Evolutionary conservation across 2,329 filamentous ascomycete species (phyloP), one percentile per base, ranked within the genome.

Genomic region (Gaeumannomyces tritici): DNA sequence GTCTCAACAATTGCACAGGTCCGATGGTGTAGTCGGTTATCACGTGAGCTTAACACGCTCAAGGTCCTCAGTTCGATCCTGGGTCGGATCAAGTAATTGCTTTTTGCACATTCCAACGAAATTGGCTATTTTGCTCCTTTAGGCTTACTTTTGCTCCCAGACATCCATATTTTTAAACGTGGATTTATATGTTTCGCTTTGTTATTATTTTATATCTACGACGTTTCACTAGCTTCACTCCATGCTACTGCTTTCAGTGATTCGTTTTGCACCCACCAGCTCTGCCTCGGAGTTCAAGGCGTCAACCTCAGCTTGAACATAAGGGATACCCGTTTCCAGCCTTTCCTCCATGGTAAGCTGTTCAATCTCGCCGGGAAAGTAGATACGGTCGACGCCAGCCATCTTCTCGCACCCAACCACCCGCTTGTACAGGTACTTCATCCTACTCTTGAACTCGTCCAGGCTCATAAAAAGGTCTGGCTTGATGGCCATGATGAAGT

Each of bases 401-500:
- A 80, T 81, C 71, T 77, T 84, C 2, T 85, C 81, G 0, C 78
- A 79, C 0, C 76, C 79, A 0, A 83, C 77, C 1, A 86, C 81
- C 11, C 77, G 72, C 62, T 81, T 74, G 65, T 86, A 83, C 2
- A 86, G 70, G 35, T 81, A 76, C 61, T 80, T 76, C 78, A 87
- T 85, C 11, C 87, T 76, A 61, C 80, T 79, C 33, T 83, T 83
- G 69, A 92, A 92, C 55, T 90, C 87, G 1, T 88, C 85, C 64
- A 88, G 65, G 61, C 79, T 79, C 81, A 92, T 84, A 65, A 92
- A 92, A 26, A 92, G 74, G 67, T 92, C 88, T 0, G 89, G 89
- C 70, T 89, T 90, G 66, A 92, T 83, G 24, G 83, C 88, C 1
- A 91, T 75, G 1, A 92, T 71, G 65, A 91, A 91, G 70, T 92